Evolutionary conservation across 257 asterid genomes (phyloP).

Genomic region (Cruciata laevipes): DNA sequence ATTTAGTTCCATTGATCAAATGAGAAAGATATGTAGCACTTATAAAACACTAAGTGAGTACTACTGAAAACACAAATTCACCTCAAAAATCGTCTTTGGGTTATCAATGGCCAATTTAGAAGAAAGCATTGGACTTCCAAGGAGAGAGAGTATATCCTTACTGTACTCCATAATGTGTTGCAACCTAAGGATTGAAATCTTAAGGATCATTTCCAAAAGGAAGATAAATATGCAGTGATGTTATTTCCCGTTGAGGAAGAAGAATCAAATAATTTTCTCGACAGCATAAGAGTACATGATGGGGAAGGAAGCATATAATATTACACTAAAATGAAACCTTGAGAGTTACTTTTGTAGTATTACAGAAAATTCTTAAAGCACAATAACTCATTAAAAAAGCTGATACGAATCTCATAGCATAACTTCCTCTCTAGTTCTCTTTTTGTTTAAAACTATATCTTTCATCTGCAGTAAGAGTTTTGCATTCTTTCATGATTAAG

Average conservation of each 20-base stretch:
- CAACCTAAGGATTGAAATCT: conserved; percentile 45
- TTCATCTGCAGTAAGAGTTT: no score
- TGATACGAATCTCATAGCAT: background rate
- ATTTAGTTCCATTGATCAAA: conserved; percentile 15
- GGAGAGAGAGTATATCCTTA: conserved; percentile 70
- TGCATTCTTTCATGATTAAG: no score
- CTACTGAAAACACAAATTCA: conserved; percentile 22
- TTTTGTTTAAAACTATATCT: no score
- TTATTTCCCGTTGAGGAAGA: background rate
- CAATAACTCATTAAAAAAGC: background rate
- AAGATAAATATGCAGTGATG: conserved; percentile 2
- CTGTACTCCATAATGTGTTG: conserved; percentile 81
- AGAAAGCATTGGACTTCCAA: conserved; percentile 22
- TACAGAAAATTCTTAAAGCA: background rate
- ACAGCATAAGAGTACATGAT: background rate
- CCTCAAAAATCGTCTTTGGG: conserved; percentile 56
- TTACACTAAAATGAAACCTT: background rate
- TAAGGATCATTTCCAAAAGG: background rate
- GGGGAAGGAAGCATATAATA: background rate
- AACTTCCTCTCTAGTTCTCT: no score
- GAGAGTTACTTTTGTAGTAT: background rate
- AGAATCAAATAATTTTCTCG: background rate
- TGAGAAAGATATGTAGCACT: conserved; percentile 13
- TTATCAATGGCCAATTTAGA: conserved; percentile 56
- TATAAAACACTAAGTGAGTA: conserved; percentile 10